Evolutionary conservation across 2,329 filamentous ascomycete species (phyloP).

Genomic region (Stylonectria norvegica): DNA sequence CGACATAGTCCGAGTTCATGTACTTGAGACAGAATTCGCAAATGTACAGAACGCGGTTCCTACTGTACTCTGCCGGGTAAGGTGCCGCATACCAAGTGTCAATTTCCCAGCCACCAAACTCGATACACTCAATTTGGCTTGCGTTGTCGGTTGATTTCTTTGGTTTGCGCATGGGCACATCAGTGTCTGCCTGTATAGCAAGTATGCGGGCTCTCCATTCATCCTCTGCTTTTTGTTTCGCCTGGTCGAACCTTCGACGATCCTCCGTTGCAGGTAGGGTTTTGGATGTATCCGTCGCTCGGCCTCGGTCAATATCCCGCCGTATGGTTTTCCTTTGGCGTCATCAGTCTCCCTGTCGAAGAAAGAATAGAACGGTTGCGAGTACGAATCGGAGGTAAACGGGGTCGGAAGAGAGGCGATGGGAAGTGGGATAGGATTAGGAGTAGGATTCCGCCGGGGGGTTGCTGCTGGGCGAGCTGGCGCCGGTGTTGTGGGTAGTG

Average conservation of each 20-base stretch:
- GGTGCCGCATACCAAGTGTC: conserved; percentile 99
- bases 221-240: conserved; percentile 86
- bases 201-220: conserved; percentile 73
- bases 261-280: conserved; percentile 80
- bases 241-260: conserved; percentile 81
- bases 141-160: conserved; percentile 80
- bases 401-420: conserved; percentile 48
- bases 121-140: conserved; percentile 97
- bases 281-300: conserved; percentile 89
- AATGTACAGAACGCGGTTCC: conserved; percentile 95
- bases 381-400: conserved; percentile 58
- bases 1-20: conserved; percentile 98
- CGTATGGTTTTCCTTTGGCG: conserved; percentile 88
- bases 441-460: conserved; percentile 14
- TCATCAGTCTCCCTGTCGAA: conserved; percentile 88
- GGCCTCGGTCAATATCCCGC: conserved; percentile 81
- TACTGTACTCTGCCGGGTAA: conserved; percentile 96
- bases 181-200: conserved; percentile 60
- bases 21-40: conserved; percentile 99
- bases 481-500: too few relatives aligned
- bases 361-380: conserved; percentile 81
- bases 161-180: conserved; percentile 59
- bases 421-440: conserved; percentile 9
- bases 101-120: conserved; percentile 96
- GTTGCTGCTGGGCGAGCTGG: conserved; percentile 26